A percentile compares a stretch with the other conserved stretches of the same genome.
Conservation (phyloP, 768 basidiomycete species). For the Melanogaster broomeanus region DNA sequence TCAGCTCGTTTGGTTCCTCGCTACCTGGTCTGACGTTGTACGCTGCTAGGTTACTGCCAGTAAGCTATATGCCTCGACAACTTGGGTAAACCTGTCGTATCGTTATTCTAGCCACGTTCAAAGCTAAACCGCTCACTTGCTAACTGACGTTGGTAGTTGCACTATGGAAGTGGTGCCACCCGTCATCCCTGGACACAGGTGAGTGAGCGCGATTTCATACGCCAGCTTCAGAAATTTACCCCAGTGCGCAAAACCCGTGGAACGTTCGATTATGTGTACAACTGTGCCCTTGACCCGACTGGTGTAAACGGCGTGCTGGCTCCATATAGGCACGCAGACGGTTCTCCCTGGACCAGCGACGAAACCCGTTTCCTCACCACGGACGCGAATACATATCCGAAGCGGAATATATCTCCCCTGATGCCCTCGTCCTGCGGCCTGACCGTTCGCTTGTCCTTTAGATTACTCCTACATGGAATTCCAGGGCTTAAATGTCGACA, state of each 20-base stretch:
- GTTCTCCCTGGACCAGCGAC: slow-evolving; percentile 26
- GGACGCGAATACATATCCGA: slow-evolving; percentile 14
- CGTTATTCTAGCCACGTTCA: slow-evolving; percentile 12
- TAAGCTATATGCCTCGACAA: slow-evolving; percentile 3
- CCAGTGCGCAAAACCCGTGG: slow-evolving; percentile 11
- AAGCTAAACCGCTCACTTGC: not conserved
- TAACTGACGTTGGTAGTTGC: slow-evolving; percentile 18
- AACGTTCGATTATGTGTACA: slow-evolving; percentile 23
- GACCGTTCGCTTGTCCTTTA: slow-evolving; percentile 1
- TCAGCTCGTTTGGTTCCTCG: not conserved
- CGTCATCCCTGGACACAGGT: slow-evolving; percentile 25
- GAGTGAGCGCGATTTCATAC: not conserved
- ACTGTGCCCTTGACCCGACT: slow-evolving; percentile 16
- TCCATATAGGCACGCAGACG: slow-evolving; percentile 25
- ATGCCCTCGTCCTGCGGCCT: not conserved
- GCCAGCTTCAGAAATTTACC: not conserved
- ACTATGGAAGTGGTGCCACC: slow-evolving; percentile 33
- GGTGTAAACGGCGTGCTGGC: slow-evolving; percentile 17
- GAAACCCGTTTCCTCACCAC: slow-evolving; percentile 22
- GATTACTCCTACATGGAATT: slow-evolving; percentile 31
- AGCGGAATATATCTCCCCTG: slow-evolving; percentile 13
- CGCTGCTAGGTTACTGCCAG: slow-evolving; percentile 26
- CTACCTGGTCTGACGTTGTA: not conserved
- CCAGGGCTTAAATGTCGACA: slow-evolving; percentile 26
- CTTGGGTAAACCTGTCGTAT: not conserved